A percentile compares a stretch with the other conserved stretches of the same genome.
phyloP scores from a whole-genome alignment of 2,329 filamentous ascomycete genomes.

The Microcera coccophila region DNA sequence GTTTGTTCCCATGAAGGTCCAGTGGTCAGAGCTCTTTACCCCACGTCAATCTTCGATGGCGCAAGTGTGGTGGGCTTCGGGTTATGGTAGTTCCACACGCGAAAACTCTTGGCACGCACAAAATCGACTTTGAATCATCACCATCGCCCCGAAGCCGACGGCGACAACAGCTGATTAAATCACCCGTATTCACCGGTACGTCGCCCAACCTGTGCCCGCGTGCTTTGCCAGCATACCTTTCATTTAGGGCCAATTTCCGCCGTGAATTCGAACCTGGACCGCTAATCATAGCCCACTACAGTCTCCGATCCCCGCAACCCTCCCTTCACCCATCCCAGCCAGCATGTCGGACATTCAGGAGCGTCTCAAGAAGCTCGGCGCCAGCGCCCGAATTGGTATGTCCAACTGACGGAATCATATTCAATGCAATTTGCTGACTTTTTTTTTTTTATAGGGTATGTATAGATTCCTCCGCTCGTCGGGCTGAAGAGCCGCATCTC shows the following conservation, averaged over 20 bases:
- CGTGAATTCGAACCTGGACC: slow-evolving; percentile 16
- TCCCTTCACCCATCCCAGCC: slow-evolving; percentile 27
- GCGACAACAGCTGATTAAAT: slow-evolving; percentile 36
- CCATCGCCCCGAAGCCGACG: slow-evolving; percentile 31
- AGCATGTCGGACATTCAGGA: slow-evolving; percentile 56
- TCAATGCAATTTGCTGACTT: neutral
- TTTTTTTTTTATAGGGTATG: slow-evolving; percentile 36
- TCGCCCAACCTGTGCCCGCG: slow-evolving; percentile 17
- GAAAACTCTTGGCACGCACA: slow-evolving; percentile 47
- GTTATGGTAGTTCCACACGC: slow-evolving; percentile 38
- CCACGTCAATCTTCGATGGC: slow-evolving; percentile 20
- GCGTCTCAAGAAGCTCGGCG: slow-evolving; percentile 57
- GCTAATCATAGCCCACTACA: slow-evolving; percentile 30
- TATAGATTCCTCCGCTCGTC: slow-evolving; percentile 12
- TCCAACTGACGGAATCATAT: slow-evolving; percentile 28
- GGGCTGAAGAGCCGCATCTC: slow-evolving; percentile 10
- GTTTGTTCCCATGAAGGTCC: no score
- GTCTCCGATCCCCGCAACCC: slow-evolving; percentile 28
- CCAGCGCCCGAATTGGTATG: slow-evolving; percentile 62
- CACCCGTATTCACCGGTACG: slow-evolving; percentile 35
- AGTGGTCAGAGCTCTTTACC: slow-evolving; percentile 11
- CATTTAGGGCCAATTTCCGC: slow-evolving; percentile 15
- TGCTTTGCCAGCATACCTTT: slow-evolving; percentile 12
- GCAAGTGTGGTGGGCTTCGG: slow-evolving; percentile 25
- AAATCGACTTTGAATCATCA: slow-evolving; percentile 39